phyloP scores from a whole-genome alignment of 2,329 filamentous ascomycete species.

The Epichloe uncinata region DNA sequence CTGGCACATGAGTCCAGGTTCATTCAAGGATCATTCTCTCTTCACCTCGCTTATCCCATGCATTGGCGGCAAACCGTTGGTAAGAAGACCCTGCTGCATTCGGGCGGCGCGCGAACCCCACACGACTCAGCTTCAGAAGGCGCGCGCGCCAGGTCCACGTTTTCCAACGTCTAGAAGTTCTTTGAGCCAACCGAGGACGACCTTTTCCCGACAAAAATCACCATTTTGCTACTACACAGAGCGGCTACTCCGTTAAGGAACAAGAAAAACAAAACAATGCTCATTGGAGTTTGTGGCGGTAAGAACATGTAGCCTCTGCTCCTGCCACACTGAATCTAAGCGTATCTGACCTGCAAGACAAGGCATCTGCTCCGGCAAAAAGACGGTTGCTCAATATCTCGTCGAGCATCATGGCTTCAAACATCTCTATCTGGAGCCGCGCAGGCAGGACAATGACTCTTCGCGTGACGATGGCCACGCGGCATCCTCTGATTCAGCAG shows the following conservation, averaged over 20 bases:
- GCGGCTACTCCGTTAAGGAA: too few species aligned
- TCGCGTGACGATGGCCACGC: not conserved
- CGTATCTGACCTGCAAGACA: conserved; percentile 21
- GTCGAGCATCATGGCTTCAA: conserved; percentile 73
- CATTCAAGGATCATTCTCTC: too few species aligned
- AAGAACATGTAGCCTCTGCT: conserved; percentile 13
- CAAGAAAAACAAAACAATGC: conserved; percentile 36
- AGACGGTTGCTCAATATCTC: conserved; percentile 77
- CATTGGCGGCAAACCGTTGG: not conserved
- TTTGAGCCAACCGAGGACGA: not conserved
- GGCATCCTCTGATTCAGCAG: conserved; percentile 4
- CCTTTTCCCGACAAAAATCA: too few species aligned
- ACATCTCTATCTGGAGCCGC: conserved; percentile 44
- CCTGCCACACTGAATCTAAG: not conserved
- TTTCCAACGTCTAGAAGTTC: not conserved
- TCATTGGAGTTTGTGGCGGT: conserved; percentile 68
- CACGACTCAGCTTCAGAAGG: conserved; percentile 2
- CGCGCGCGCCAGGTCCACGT: not conserved
- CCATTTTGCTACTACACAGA: too few species aligned
- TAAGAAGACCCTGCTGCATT: not conserved
- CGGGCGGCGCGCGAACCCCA: conserved; percentile 4
- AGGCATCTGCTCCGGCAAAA: conserved; percentile 92
- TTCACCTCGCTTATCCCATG: too few species aligned
- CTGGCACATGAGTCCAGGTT: too few species aligned
- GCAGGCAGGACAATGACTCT: not conserved